A percentile compares a stretch with the other conserved stretches of the same genome.
phyloP scores from a whole-genome alignment of 2,329 filamentous ascomycete species.

The Chrysoporthe puriensis region DNA sequence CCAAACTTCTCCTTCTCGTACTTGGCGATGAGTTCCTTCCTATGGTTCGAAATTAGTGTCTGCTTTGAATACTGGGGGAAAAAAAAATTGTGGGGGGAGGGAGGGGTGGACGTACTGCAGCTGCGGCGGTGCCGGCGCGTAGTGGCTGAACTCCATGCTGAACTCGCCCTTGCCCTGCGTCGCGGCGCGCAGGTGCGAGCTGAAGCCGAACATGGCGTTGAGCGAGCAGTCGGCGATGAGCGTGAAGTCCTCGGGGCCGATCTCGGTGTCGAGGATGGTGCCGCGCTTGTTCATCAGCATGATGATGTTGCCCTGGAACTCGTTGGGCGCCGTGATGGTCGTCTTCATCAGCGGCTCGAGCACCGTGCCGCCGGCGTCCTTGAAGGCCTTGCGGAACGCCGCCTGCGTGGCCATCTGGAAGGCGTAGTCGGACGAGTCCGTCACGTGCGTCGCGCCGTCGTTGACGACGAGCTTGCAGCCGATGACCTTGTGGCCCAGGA shows the following conservation, averaged over 20 bases:
- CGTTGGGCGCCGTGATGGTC: slow-evolving; percentile 89
- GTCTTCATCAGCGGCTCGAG: slow-evolving; percentile 99
- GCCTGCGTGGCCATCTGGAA: slow-evolving; percentile 95
- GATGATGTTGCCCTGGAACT: slow-evolving; percentile 97
- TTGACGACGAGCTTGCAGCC: slow-evolving; percentile 90
- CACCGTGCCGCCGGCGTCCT: slow-evolving; percentile 77
- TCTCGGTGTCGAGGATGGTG: slow-evolving; percentile 93
- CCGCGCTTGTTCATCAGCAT: slow-evolving; percentile 96
- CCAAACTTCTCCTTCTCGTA: slow-evolving; percentile 54
- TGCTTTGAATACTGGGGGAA: slow-evolving; percentile 19
- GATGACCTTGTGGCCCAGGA: slow-evolving; percentile 91
- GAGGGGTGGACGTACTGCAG: slow-evolving; percentile 69
- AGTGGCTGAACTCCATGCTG: slow-evolving; percentile 98
- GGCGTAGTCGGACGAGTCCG: slow-evolving; percentile 94
- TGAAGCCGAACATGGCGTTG: slow-evolving; percentile 98
- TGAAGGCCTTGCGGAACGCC: slow-evolving; percentile 94
- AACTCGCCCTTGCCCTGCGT: slow-evolving; percentile 99
- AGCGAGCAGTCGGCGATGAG: slow-evolving; percentile 89
- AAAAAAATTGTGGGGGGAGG: too few species aligned
- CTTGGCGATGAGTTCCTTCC: slow-evolving; percentile 63
- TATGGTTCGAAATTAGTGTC: slow-evolving; percentile 39
- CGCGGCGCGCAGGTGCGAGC: slow-evolving; percentile 83
- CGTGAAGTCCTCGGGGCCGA: slow-evolving; percentile 91
- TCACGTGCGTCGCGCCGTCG: slow-evolving; percentile 95
- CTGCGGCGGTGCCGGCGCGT: slow-evolving; percentile 82